Percentiles rank a stretch among this genome's conserved stretches.
Evolutionary conservation across 768 basidiomycete genomes (phyloP).

Genomic region (Stropharia rugosoannulata): DNA sequence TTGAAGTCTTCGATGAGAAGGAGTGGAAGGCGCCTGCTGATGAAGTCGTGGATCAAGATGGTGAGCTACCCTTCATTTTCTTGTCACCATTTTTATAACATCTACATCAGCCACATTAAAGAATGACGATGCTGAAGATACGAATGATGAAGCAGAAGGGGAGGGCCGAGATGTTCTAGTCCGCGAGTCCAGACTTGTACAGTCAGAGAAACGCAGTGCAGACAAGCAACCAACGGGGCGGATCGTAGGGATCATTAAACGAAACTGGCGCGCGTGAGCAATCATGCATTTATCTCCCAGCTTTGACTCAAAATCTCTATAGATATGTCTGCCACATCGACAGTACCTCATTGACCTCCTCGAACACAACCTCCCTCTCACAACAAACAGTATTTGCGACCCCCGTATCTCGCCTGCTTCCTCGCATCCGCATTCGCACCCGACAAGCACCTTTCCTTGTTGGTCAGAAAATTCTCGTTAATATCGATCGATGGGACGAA

Average conservation of each 20-base stretch:
- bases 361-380: constrained; percentile 73
- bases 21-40: constrained; percentile 94
- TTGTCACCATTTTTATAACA: neutral
- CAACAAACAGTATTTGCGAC: constrained; percentile 94
- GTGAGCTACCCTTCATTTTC: constrained; percentile 37
- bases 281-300: neutral
- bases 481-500: constrained; percentile 89
- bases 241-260: constrained; percentile 88
- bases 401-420: constrained; percentile 87
- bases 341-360: constrained; percentile 79
- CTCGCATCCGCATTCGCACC: constrained; percentile 91
- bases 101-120: constrained; percentile 63
- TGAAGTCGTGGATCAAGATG: constrained; percentile 92
- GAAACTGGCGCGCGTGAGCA: constrained; percentile 92
- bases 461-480: constrained; percentile 93
- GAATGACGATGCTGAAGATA: constrained; percentile 85
- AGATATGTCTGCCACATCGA: constrained; percentile 97
- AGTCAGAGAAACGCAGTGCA: constrained; percentile 36
- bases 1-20: constrained; percentile 81
- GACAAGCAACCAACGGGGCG: constrained; percentile 90
- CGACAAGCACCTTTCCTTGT: constrained; percentile 89
- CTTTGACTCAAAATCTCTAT: constrained; percentile 4
- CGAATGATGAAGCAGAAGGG: constrained; percentile 52
- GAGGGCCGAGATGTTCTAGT: constrained; percentile 38
- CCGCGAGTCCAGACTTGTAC: constrained; percentile 41